Conservation (phyloP, 305 asterid genomes). For the Rubia tinctorum region DNA sequence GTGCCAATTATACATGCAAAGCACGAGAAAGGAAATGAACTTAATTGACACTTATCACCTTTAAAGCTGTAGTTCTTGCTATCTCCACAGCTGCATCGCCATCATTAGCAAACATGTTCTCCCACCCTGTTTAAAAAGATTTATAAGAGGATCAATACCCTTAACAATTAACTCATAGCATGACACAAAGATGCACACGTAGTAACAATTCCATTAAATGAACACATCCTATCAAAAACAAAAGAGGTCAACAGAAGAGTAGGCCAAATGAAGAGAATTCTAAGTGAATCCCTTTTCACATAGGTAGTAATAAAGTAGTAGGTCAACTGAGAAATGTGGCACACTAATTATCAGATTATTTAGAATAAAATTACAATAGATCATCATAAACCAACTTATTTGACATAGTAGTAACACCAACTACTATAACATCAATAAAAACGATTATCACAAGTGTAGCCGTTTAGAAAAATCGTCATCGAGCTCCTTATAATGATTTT, state of each 20-base stretch:
- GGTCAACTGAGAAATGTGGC: neutral
- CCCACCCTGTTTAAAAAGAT: conserved; percentile 75
- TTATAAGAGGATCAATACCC: conserved; percentile 14
- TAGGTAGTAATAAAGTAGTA: no score
- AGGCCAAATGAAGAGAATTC: neutral
- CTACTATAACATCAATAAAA: neutral
- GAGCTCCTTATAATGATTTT: no score
- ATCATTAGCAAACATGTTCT: conserved; percentile 93
- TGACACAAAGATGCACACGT: neutral
- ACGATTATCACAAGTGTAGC: no score
- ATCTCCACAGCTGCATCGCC: conserved; percentile 96
- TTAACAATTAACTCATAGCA: neutral
- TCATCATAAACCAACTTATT: neutral
- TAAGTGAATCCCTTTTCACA: neutral
- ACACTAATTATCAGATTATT: neutral
- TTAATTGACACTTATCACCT: neutral
- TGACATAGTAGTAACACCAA: neutral
- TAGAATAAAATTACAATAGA: neutral
- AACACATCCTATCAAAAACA: neutral
- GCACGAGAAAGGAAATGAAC: neutral
- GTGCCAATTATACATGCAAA: neutral
- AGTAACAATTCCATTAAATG: neutral
- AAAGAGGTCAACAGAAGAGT: neutral
- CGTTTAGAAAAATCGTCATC: no score
- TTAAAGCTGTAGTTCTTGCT: conserved; percentile 20